These are phyloP conservation scores for Verticillium tricorpus DNA, from an alignment of 2,329 filamentous ascomycete genomes.

Conservation along the genomic window DNA sequence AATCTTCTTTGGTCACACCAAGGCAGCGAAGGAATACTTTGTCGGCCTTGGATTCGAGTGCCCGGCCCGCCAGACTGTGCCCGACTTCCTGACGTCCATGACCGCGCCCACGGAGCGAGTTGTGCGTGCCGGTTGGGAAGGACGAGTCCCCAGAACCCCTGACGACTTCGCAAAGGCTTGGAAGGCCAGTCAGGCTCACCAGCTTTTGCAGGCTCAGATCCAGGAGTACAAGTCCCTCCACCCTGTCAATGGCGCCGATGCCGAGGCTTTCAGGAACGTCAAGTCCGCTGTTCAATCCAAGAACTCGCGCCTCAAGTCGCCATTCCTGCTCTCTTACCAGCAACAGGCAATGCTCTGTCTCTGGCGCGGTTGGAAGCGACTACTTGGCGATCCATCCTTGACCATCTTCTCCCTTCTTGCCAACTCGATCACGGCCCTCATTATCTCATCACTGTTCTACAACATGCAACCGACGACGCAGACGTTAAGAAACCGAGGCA, in stretches of 20 bases:
- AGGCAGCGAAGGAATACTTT: slow-evolving; percentile 61
- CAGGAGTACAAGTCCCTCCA: slow-evolving; percentile 1
- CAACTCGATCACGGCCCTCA: slow-evolving; percentile 43
- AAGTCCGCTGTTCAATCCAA: slow-evolving; percentile 14
- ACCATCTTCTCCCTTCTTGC: slow-evolving; percentile 33
- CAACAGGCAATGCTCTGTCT: slow-evolving; percentile 41
- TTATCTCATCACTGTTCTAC: slow-evolving; percentile 48
- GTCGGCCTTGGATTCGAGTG: slow-evolving; percentile 63
- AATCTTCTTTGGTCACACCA: slow-evolving; percentile 59
- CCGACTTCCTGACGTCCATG: slow-evolving; percentile 70
- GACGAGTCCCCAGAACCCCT: slow-evolving; percentile 51
- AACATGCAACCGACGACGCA: slow-evolving; percentile 34
- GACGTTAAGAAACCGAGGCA: slow-evolving; percentile 40
- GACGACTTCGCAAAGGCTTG: slow-evolving; percentile 42
- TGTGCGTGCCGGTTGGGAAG: slow-evolving; percentile 51
- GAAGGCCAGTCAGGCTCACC: slow-evolving; percentile 17
- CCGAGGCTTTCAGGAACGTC: neutral
- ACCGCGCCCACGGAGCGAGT: slow-evolving; percentile 55
- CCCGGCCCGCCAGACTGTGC: slow-evolving; percentile 61
- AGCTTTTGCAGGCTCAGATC: neutral
- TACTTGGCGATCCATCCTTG: slow-evolving; percentile 32
- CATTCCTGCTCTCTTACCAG: slow-evolving; percentile 40
- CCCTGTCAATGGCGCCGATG: neutral
- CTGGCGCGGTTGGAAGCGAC: slow-evolving; percentile 31
- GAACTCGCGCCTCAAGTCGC: slow-evolving; percentile 38